These are phyloP conservation scores for Phytophthora gonapodyides DNA, from an alignment of 352 stramenopile genomes.

Conservation along the genomic window DNA sequence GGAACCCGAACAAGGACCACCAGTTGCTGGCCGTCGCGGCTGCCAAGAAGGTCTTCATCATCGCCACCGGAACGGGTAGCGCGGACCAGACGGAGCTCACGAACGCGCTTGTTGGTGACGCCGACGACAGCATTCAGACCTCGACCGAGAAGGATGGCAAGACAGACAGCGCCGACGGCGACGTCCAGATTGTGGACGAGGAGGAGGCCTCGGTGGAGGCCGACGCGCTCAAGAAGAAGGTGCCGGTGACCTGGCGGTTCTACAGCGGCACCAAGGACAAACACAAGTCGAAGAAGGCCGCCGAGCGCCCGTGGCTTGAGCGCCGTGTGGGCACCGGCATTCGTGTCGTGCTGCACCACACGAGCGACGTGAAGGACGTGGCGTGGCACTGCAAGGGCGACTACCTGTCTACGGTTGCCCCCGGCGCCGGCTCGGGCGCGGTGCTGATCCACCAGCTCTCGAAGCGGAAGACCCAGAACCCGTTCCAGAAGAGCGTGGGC, in stretches of 20 bases:
- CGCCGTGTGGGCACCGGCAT: slow-evolving; percentile 82
- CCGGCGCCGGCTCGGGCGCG: slow-evolving; percentile 84
- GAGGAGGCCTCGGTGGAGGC: slow-evolving; percentile 70
- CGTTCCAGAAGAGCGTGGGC: slow-evolving; percentile 95
- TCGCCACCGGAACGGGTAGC: slow-evolving; percentile 95
- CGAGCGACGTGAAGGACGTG: slow-evolving; percentile 92
- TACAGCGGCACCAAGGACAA: slow-evolving; percentile 85
- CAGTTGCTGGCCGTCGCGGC: slow-evolving; percentile 94
- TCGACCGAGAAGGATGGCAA: slow-evolving; percentile 46
- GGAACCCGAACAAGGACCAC: slow-evolving; percentile 97
- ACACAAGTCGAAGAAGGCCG: slow-evolving; percentile 58
- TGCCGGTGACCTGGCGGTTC: slow-evolving; percentile 92
- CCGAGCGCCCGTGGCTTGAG: slow-evolving; percentile 65
- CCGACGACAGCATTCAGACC: slow-evolving; percentile 69
- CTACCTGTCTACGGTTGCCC: slow-evolving; percentile 97
- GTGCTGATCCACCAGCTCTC: slow-evolving; percentile 99
- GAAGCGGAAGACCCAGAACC: slow-evolving; percentile 96
- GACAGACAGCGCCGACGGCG: slow-evolving; percentile 32
- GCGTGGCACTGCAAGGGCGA: slow-evolving; percentile 99
- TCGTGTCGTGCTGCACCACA: slow-evolving; percentile 87
- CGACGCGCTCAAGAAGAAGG: slow-evolving; percentile 86
- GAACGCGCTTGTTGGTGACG: slow-evolving; percentile 92
- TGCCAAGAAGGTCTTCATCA: slow-evolving; percentile 91
- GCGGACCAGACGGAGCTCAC: slow-evolving; percentile 94
- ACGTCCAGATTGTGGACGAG: slow-evolving; percentile 71